Evolutionary conservation across 192 early-diverging fungal species (phyloP), one percentile per base, ranked within the genome.

Genomic region (Coemansia sp.): DNA sequence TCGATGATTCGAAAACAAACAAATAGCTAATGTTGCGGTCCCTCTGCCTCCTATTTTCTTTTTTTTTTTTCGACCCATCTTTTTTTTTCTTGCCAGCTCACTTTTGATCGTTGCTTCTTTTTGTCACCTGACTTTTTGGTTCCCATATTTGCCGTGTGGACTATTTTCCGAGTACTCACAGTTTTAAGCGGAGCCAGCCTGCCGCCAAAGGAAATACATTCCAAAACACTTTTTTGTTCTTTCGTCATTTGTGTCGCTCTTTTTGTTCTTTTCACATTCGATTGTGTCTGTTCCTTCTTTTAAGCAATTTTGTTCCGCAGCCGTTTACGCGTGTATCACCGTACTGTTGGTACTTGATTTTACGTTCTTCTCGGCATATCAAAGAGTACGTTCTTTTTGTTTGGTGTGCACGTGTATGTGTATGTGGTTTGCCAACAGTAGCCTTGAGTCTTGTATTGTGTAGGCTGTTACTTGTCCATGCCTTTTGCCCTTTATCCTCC

Each of bases 111-210:
- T 29, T 29, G 29, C 29, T 29, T 4, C n/a, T 36, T 32, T 10
- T 14, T 36, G 15, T 57, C 55, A 57, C 34, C 55, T 57, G 55
- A 57, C 34, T 57, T 57, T 57, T 57, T 14, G 22, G 49, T 25
- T 22, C 49, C 49, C 49, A 52, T 52, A 52, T 20, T 25, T 52
- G 22, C 25, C 9, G 8, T 25, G 49, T 11, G 49, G 22, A 9
- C 7, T 25, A 40, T 20, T 25, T 25, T 52, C 23, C 9, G 49
- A 22, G 22, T 23, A 25, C 23, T 6, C 9, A 7, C 22, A 13
- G n/a, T 57, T 32, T 34, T 57, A 57, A 57, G 32, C 19, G 32
- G 32, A 57, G 33, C 55, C 17, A 1, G 6, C 32, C 14, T 35
- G 2, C 23, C 23, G 22, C 49, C 22, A 25, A 15, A 25, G 6